A percentile compares a stretch with the other conserved stretches of the same genome.
phyloP scores from a whole-genome alignment of 768 basidiomycete genomes.

The Glaciozyma antarctica region DNA sequence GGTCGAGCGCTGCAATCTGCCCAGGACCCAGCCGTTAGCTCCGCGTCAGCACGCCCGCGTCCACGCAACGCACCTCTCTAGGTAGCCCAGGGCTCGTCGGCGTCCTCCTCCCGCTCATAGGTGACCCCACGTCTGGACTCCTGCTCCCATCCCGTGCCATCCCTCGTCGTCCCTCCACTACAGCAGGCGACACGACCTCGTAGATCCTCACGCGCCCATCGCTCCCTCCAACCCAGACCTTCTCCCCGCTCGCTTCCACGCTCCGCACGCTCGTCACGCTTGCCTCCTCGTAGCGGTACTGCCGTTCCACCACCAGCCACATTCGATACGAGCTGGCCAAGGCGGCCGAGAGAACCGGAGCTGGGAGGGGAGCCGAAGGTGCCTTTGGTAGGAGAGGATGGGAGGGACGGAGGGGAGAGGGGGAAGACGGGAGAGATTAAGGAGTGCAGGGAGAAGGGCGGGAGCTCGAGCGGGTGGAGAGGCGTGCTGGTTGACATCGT shows the following conservation, averaged over 20 bases:
- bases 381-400: constrained; percentile 13
- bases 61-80: background rate
- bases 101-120: background rate
- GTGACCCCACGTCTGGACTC: background rate
- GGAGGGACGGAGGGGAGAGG: constrained; percentile 7
- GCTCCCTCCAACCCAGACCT: constrained; percentile 9
- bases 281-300: constrained; percentile 49
- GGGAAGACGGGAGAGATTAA: constrained; percentile 43
- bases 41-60: background rate
- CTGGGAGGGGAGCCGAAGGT: constrained; percentile 14
- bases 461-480: constrained; percentile 47
- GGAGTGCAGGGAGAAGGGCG: constrained; percentile 54
- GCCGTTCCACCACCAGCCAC: background rate
- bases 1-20: constrained; percentile 33
- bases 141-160: constrained; percentile 16
- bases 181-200: constrained; percentile 2
- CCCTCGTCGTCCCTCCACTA: background rate
- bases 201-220: constrained; percentile 3
- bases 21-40: background rate
- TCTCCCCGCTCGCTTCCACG: constrained; percentile 5
- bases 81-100: background rate
- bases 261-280: background rate
- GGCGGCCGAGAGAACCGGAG: background rate
- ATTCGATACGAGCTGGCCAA: constrained; percentile 10
- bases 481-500: constrained; percentile 30